Evolutionary conservation across 2,329 filamentous ascomycete species (phyloP).

Genomic region (Epicoccum sorghinum): DNA sequence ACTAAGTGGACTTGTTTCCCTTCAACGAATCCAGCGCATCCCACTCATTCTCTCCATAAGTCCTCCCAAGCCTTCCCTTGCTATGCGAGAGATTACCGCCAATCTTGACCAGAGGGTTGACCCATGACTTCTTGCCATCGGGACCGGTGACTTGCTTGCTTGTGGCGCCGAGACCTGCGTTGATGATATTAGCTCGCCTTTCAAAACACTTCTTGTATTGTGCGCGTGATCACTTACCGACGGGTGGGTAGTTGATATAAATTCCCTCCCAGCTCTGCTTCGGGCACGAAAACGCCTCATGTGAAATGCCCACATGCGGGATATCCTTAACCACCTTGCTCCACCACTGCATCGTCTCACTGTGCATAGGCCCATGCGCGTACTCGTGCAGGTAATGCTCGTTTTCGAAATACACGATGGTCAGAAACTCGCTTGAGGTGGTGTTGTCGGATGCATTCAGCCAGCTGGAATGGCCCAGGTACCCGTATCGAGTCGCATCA

Average conservation of each 20-base stretch:
- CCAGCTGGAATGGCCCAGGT: slow-evolving; percentile 12
- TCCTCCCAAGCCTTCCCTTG: slow-evolving; percentile 18
- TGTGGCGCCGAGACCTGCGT: slow-evolving; percentile 13
- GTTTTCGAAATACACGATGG: slow-evolving; percentile 18
- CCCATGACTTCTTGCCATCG: slow-evolving; percentile 17
- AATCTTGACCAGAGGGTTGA: slow-evolving; percentile 15
- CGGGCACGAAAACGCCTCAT: slow-evolving; percentile 19
- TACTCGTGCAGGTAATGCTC: slow-evolving; percentile 16
- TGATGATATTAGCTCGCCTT: neutral
- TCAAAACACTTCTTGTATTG: neutral
- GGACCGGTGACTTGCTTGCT: slow-evolving; percentile 12
- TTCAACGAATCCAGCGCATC: neutral
- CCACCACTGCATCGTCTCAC: slow-evolving; percentile 14
- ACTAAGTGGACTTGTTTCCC: neutral
- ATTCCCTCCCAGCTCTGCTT: slow-evolving; percentile 22
- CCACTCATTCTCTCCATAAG: slow-evolving; percentile 14
- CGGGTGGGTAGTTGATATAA: slow-evolving; percentile 18
- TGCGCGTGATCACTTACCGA: slow-evolving; percentile 3
- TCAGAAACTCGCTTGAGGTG: slow-evolving; percentile 13
- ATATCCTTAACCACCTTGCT: slow-evolving; percentile 7
- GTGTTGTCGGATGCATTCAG: slow-evolving; percentile 5
- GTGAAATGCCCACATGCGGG: slow-evolving; percentile 17
- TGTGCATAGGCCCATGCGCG: slow-evolving; percentile 16
- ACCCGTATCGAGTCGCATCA: slow-evolving; percentile 5
- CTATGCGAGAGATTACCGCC: slow-evolving; percentile 14